These are phyloP conservation scores for Aspergillus eucalypticola DNA, from an alignment of 2,329 filamentous ascomycete genomes.

Conservation along the genomic window DNA sequence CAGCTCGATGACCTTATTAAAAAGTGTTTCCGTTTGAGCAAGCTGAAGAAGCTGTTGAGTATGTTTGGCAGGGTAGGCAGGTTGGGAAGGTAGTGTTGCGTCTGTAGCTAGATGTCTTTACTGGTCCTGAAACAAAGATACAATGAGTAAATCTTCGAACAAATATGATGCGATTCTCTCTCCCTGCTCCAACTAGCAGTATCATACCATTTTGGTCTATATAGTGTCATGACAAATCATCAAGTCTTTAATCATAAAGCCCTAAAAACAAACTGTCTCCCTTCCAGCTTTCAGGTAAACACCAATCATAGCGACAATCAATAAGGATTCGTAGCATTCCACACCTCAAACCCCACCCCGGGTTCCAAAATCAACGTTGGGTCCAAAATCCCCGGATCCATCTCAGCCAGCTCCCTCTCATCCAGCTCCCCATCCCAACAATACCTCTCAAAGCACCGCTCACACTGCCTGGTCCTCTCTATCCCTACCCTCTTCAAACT, in stretches of 20 bases:
- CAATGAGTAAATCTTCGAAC: too few relatives aligned
- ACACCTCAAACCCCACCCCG: not conserved
- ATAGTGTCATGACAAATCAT: too few relatives aligned
- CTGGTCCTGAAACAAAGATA: too few relatives aligned
- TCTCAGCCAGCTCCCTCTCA: not conserved
- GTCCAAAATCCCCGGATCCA: not conserved
- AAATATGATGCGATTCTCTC: too few relatives aligned
- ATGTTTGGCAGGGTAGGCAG: conserved; percentile 47
- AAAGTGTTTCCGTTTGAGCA: conserved; percentile 41
- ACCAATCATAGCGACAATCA: not conserved
- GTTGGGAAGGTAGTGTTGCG: conserved; percentile 45
- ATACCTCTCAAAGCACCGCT: not conserved
- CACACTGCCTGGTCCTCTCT: not conserved
- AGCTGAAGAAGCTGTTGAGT: conserved; percentile 45
- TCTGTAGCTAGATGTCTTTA: not conserved
- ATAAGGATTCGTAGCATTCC: not conserved
- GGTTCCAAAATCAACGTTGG: not conserved
- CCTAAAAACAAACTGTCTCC: too few relatives aligned
- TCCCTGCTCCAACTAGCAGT: too few relatives aligned
- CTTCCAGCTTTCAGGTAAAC: too few relatives aligned
- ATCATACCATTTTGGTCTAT: too few relatives aligned
- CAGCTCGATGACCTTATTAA: conserved; percentile 42
- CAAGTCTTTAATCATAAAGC: too few relatives aligned
- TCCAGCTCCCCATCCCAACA: not conserved
- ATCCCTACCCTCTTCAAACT: not conserved